Conservation (phyloP, 768 basidiomycete species). For the Boletus rubescentipes region DNA sequence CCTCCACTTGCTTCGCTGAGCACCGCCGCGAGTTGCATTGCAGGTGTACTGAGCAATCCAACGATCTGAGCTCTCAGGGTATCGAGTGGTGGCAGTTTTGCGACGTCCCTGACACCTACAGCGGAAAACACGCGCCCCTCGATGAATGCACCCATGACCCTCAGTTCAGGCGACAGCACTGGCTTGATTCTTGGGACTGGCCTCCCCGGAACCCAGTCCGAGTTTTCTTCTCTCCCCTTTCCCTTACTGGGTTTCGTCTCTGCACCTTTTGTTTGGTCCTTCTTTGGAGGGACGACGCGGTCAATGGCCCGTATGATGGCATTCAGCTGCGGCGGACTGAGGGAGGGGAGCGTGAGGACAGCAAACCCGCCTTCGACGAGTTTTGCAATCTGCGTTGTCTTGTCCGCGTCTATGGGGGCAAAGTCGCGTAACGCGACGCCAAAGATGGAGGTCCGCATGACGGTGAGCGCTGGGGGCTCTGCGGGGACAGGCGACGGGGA, state of each 20-base stretch:
- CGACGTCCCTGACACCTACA: constrained; percentile 57
- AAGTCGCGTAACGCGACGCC: constrained; percentile 72
- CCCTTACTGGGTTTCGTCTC: constrained; percentile 41
- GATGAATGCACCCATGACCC: constrained; percentile 74
- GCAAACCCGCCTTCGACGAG: constrained; percentile 61
- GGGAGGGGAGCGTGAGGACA: constrained; percentile 59
- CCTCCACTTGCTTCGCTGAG: constrained; percentile 70
- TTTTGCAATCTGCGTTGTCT: constrained; percentile 53
- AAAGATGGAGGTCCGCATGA: constrained; percentile 77
- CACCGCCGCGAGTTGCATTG: constrained; percentile 68
- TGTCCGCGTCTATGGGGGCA: constrained; percentile 46
- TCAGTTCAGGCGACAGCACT: constrained; percentile 61
- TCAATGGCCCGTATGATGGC: constrained; percentile 67
- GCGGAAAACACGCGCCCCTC: constrained; percentile 71
- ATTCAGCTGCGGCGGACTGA: constrained; percentile 72
- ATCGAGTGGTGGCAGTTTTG: constrained; percentile 75
- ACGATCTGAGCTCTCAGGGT: constrained; percentile 80
- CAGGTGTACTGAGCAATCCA: constrained; percentile 76
- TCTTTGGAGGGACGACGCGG: constrained; percentile 61
- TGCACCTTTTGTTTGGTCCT: constrained; percentile 51
- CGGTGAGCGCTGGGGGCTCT: constrained; percentile 53
- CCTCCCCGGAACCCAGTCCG: constrained; percentile 63
- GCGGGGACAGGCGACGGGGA: constrained; percentile 35
- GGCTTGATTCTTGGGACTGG: constrained; percentile 60
- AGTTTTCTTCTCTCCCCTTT: constrained; percentile 59